Base-by-base conservation (phyloP, 768 basidiomycete genomes). In the Udeniomyces megalosporus region DNA sequence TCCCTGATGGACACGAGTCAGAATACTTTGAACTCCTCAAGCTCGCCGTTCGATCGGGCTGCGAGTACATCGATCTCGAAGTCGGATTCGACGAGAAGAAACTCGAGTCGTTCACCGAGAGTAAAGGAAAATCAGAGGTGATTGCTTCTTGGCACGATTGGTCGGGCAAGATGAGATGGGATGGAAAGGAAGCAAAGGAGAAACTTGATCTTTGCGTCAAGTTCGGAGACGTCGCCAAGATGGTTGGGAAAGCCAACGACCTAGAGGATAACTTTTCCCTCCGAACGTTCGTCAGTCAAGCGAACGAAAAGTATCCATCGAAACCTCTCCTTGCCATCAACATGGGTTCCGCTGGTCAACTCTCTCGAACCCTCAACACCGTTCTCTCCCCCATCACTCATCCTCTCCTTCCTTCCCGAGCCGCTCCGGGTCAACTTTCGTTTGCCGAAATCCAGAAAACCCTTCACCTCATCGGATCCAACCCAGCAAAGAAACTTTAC, bases 81-180 rank as follows among this genome's bases (percentile, higher is more conserved):
- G 81, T 87, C 60, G 80, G 83, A 0, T 83, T 84, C 75, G 80
- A 86, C 0, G 78, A 81, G 66, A 77, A 80, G 53, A 69, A 77
- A 53, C 80, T 92, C 61, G 77, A 77, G 32, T 78, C 80, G 2
- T 75, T 96, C 48, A 73, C 77, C 29, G 68, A 76, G 14, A 77
- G 75, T 58, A 93, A 90, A 71, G 83, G 87, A 0, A 69, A 74
- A 45, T 85, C 90, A 0, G 79, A 84, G 67, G 81, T 96, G 69
- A 84, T 99, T 61, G 86, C 89, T 0, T 95, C 91, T 6, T 95
- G 85, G 83, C 93, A 96, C 70, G 91, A 99, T 69, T 91, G 86
- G 84, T 83, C 81, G 48, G 92, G 93, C 3, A 76, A 77, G 14
- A 78, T 92, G 76, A 80, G 80, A 67, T 99, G 93, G 93, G 79